A percentile compares a stretch with the other conserved stretches of the same genome.
These are phyloP conservation scores for Pseudogymnoascus sp. DNA, from an alignment of 2,329 filamentous ascomycete genomes.

Conservation along the genomic window DNA sequence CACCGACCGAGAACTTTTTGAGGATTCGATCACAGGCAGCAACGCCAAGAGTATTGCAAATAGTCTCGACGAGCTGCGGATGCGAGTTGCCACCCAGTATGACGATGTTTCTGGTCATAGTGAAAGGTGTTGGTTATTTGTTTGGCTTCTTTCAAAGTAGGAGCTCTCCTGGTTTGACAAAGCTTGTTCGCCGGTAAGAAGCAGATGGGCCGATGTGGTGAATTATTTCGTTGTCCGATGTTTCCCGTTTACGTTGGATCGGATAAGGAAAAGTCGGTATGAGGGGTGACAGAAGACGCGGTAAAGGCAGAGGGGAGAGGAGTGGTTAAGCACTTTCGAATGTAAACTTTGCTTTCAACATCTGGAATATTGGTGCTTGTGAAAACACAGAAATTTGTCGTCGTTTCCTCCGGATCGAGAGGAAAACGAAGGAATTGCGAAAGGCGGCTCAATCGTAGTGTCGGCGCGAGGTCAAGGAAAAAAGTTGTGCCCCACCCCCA, in stretches of 20 bases:
- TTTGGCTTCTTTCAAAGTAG: background rate
- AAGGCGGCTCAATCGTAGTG: slow-evolving; percentile 5
- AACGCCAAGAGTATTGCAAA: slow-evolving; percentile 83
- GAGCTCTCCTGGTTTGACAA: background rate
- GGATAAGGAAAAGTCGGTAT: slow-evolving; percentile 6
- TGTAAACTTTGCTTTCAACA: slow-evolving; percentile 9
- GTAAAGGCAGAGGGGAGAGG: slow-evolving; percentile 2
- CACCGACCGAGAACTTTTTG: slow-evolving; percentile 87
- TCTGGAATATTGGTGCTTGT: slow-evolving; percentile 10
- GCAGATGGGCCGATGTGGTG: background rate
- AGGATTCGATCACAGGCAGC: slow-evolving; percentile 77
- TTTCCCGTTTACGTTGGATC: slow-evolving; percentile 8
- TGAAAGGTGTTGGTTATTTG: slow-evolving; percentile 8
- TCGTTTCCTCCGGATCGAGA: slow-evolving; percentile 1
- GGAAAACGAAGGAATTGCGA: slow-evolving; percentile 9
- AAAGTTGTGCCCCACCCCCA: slow-evolving; percentile 8
- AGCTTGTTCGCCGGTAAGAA: background rate
- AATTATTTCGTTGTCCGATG: background rate
- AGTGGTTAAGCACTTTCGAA: slow-evolving; percentile 12
- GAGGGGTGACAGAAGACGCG: slow-evolving; percentile 3
- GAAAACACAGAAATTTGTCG: background rate
- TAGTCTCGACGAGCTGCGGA: slow-evolving; percentile 73
- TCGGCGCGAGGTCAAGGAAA: slow-evolving; percentile 9
- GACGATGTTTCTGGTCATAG: slow-evolving; percentile 91
- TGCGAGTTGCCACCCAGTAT: slow-evolving; percentile 91